Conservation (phyloP, 2,329 filamentous ascomycete genomes). For the Ascochyta pisi region DNA sequence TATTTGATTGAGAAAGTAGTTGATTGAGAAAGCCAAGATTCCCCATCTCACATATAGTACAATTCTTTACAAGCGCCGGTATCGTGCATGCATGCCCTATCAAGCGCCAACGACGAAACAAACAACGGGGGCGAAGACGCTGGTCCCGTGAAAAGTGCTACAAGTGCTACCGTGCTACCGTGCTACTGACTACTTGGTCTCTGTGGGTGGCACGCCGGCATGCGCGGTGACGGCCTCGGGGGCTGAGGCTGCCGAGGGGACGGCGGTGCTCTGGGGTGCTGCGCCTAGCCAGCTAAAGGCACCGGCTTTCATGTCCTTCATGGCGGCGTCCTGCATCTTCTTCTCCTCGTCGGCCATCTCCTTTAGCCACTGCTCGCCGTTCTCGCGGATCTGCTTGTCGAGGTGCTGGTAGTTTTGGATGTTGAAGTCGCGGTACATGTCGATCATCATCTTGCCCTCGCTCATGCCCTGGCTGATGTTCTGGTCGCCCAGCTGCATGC, state of each 20-base stretch:
- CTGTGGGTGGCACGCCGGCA: slow-evolving; percentile 17
- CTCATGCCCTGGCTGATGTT: slow-evolving; percentile 78
- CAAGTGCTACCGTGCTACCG: no score
- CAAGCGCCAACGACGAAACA: slow-evolving; percentile 1
- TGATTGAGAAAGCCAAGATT: no score
- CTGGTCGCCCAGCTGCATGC: slow-evolving; percentile 60
- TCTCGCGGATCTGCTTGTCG: slow-evolving; percentile 89
- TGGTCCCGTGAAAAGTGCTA: no score
- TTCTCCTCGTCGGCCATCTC: slow-evolving; percentile 90
- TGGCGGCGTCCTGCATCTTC: slow-evolving; percentile 86
- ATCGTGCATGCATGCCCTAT: neutral
- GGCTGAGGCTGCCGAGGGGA: slow-evolving; percentile 25
- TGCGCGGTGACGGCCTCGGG: slow-evolving; percentile 27
- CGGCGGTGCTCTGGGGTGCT: slow-evolving; percentile 19
- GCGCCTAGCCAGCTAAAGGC: slow-evolving; percentile 42
- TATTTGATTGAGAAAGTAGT: no score
- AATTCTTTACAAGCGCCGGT: slow-evolving; percentile 8
- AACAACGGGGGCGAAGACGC: neutral
- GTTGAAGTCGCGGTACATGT: slow-evolving; percentile 90
- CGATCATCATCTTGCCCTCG: slow-evolving; percentile 96
- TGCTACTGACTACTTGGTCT: slow-evolving; percentile 15
- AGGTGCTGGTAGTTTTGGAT: slow-evolving; percentile 88
- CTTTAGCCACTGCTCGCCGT: slow-evolving; percentile 94
- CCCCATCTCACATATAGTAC: slow-evolving; percentile 7
- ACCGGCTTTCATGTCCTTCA: slow-evolving; percentile 82